Conservation (phyloP, 306 rosid genomes). For the Dalbergia cultrata region DNA sequence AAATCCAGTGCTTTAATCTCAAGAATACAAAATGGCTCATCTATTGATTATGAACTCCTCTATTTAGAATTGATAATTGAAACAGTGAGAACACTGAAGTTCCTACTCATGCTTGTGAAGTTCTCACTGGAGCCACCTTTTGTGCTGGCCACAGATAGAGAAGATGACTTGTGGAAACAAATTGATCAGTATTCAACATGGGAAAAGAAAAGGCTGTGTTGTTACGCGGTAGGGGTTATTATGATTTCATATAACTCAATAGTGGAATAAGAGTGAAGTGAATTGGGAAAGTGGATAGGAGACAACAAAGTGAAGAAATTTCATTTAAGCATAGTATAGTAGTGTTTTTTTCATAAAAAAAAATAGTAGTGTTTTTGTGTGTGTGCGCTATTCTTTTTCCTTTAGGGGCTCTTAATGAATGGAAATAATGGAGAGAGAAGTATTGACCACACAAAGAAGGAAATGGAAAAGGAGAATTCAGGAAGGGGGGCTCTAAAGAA, state of each 20-base stretch:
- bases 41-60: no score
- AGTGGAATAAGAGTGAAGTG: slow-evolving; percentile 19
- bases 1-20: no score
- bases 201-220: neutral
- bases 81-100: no score
- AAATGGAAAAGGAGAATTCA: slow-evolving; percentile 28
- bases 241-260: neutral
- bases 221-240: neutral
- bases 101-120: slow-evolving; percentile 85
- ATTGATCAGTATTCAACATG: slow-evolving; percentile 67
- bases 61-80: no score
- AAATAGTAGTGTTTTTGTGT: neutral
- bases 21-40: no score
- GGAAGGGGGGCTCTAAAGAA: neutral
- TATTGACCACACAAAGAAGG: slow-evolving; percentile 38
- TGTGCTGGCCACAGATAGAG: slow-evolving; percentile 64
- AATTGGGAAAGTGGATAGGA: slow-evolving; percentile 15
- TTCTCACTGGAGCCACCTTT: no score
- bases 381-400: neutral
- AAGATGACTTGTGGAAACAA: slow-evolving; percentile 55
- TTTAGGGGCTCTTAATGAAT: slow-evolving; percentile 29
- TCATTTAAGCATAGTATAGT: slow-evolving; percentile 28
- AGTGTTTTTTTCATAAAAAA: no score
- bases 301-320: slow-evolving; percentile 37
- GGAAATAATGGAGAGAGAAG: slow-evolving; percentile 30